phyloP scores from a whole-genome alignment of 2,329 filamentous ascomycete genomes.

The Amauroascus verrucosus region DNA sequence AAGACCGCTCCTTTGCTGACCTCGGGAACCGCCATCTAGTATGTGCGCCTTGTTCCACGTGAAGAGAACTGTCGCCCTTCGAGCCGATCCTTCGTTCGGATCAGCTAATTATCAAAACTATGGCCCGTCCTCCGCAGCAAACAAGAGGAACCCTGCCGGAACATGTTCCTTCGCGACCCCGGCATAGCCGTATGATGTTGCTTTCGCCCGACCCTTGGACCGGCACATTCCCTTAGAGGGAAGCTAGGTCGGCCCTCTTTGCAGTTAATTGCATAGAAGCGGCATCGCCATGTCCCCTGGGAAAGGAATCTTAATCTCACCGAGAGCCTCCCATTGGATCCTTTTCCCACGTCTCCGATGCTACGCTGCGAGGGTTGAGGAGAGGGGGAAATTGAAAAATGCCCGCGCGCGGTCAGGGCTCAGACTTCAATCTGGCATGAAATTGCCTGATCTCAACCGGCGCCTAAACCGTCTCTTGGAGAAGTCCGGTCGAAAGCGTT shows the following conservation, averaged over 20 bases:
- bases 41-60: neutral
- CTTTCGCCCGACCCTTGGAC: neutral
- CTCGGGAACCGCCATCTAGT: neutral
- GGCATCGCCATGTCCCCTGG: neutral
- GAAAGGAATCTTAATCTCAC: neutral
- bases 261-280: neutral
- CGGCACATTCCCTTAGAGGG: no score
- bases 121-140: no score
- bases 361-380: constrained; percentile 3
- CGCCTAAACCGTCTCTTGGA: neutral
- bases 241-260: neutral
- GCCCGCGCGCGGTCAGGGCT: neutral
- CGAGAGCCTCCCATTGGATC: neutral
- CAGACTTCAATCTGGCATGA: neutral
- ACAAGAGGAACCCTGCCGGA: neutral
- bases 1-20: neutral
- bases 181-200: neutral
- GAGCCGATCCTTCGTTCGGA: neutral
- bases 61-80: neutral
- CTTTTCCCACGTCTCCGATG: neutral
- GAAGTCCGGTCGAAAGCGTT: constrained; percentile 2
- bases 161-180: neutral
- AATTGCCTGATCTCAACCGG: no score
- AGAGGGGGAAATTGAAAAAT: neutral
- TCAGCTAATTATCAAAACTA: neutral